Percentiles rank a stretch among this genome's conserved stretches.
Conservation (phyloP, 352 stramenopile species). For the Salisapilia sapeloensis region DNA sequence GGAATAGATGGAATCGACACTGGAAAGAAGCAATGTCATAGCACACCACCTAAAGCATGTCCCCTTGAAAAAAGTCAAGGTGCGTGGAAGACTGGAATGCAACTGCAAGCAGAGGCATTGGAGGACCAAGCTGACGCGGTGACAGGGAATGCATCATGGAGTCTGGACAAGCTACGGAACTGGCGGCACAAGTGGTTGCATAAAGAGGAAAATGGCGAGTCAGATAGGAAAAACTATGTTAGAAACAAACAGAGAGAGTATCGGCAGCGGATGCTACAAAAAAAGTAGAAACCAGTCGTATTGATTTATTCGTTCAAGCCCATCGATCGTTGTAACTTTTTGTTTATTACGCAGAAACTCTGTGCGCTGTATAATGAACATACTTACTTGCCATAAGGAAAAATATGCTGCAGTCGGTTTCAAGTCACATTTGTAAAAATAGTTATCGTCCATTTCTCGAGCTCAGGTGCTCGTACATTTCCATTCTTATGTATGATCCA, state of each 20-base stretch:
- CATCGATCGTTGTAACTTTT: background rate
- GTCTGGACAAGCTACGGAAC: slow-evolving; percentile 34
- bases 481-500: too few species aligned
- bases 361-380: too few species aligned
- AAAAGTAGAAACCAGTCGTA: too few species aligned
- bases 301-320: too few species aligned
- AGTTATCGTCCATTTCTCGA: too few species aligned
- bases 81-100: slow-evolving; percentile 15
- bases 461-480: too few species aligned
- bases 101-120: slow-evolving; percentile 51
- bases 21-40: background rate
- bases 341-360: background rate
- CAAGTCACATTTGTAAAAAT: too few species aligned
- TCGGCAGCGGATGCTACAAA: slow-evolving; percentile 37
- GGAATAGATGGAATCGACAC: background rate
- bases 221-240: slow-evolving; percentile 16
- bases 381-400: too few species aligned
- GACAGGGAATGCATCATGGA: slow-evolving; percentile 37
- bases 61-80: background rate
- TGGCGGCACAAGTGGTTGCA: slow-evolving; percentile 40
- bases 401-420: too few species aligned
- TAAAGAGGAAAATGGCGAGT: slow-evolving; percentile 1
- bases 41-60: background rate
- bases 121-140: slow-evolving; percentile 63
- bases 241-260: slow-evolving; percentile 52